Base-by-base conservation (phyloP, 495 filamentous ascomycete genomes). In the Melanomma pulvis-pyrius region DNA sequence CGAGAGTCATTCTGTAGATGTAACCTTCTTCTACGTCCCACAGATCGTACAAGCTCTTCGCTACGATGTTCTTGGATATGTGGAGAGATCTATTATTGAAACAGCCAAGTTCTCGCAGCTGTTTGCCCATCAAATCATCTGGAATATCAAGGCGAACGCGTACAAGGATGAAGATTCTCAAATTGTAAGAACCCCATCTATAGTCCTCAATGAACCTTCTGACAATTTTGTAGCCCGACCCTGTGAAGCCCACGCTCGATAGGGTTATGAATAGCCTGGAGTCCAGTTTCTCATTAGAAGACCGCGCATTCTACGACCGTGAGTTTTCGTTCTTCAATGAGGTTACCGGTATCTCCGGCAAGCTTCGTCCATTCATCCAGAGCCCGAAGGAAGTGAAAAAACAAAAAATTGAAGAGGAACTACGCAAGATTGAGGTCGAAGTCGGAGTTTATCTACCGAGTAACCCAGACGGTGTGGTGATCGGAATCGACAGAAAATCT, bases 71-170 rank as follows among this genome's bases (percentile, higher is more conserved):
- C 79, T 99, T 49, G 94, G 96, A 44, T 98, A 98, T 74, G 93
- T 96, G 0, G 93, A 98, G 74, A 84, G 94, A 64, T 98, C 97
- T 69, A 98, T 98, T 30, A 82, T 97, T 24, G 94, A 99, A 79
- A 96, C 96, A 3, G 93, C 91, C 1, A 93, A 93, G 69, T 91
- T 94, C 71, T 97, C 93, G 25, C 96, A 97, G 74, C 80, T 97
- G 0, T 99, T 99, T 75, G 92, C 96, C 7, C 96, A 99, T 76
- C 96, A 99, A 65, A 97, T 99, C 64, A 98, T 99, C 66, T 99
- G 96, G 96, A 99, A 98, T 74, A 99, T 99, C 89, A 97, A 96
- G 74, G 96, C 96, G 22, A 99, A 99, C 74, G 87, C 92, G 1
- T 99, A 91, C 79, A 98, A 97, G 76, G 96, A 99, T 71, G 93